Conservation (phyloP, 2,329 filamentous ascomycete genomes). For the Talaromyces albobiverticillius region DNA sequence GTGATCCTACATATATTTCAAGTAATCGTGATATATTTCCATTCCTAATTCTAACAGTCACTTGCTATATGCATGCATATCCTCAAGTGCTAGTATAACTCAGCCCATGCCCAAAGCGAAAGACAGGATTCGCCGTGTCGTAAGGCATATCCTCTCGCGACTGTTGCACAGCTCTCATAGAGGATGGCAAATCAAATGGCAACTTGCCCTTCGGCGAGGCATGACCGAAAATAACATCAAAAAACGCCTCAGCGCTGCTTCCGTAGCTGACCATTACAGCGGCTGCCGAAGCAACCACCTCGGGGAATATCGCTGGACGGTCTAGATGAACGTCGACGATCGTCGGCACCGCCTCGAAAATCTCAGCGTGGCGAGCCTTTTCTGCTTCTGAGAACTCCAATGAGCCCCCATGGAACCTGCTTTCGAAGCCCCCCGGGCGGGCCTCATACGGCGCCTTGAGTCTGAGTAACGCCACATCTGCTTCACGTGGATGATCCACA, state of each 20-base stretch:
- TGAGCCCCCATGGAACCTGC: not conserved
- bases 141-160: not conserved
- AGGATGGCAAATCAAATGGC: slow-evolving; percentile 49
- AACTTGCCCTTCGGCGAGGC: slow-evolving; percentile 42
- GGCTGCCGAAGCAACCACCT: slow-evolving; percentile 31
- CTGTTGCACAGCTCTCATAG: slow-evolving; percentile 42
- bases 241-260: slow-evolving; percentile 30
- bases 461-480: not conserved
- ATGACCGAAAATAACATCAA: slow-evolving; percentile 40
- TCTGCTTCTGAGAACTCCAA: not conserved
- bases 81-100: too few relatives aligned
- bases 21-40: too few relatives aligned
- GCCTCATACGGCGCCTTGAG: not conserved
- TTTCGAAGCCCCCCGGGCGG: not conserved
- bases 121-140: not conserved
- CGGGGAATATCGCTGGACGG: slow-evolving; percentile 36
- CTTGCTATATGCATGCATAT: too few relatives aligned
- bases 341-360: not conserved
- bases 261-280: not conserved
- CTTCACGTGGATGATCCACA: not conserved
- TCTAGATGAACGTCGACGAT: not conserved
- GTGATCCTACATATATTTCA: too few relatives aligned
- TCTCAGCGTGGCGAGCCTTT: not conserved
- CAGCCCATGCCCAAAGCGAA: not conserved
- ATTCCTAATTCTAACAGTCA: too few relatives aligned